Evolutionary conservation across 106 monocot species (phyloP), one percentile per base, ranked within the genome.

Genomic region (Narthecium ossifragum): DNA sequence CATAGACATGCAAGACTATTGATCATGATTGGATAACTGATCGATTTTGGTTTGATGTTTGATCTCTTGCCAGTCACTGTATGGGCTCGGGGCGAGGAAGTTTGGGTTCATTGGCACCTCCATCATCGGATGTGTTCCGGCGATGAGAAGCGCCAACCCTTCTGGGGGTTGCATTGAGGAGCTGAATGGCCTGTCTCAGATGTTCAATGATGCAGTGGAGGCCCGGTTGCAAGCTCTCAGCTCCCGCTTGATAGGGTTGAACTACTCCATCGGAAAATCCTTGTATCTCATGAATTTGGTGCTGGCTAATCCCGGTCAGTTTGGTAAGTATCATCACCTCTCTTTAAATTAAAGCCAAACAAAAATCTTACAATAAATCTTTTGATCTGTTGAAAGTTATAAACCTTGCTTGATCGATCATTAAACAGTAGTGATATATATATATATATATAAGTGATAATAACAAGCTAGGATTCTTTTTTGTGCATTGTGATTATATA

Each of bases 61-160:
- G 46, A n/a, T n/a, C n/a, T n/a, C n/a, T n/a, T n/a, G n/a, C 21
- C 60, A 76, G 76, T 22, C n/a, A 29, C 32, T 77, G 10, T 61
- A 77, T 24, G n/a, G 41, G 24, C 8, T 60, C 20, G 77, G 71
- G 22, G 77, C 77, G 20, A 65, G 77, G 34, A 77, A 66, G 29
- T 77, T 77, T 24, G 77, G 48, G 10, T 36, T 77, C 0, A 2
- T 77, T 21, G 71, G 70, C 17, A 18, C 51, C 0, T 47, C 70
- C 0, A 70, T 36, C 1, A 53, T 71, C 7, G 77, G 77, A 31
- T 77, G 77, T 37, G n/a, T 47, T 46, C 77, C 77, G 15, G 18
- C 23, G 0, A 14, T 70, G 61, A 70, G 39, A 37, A 71, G 50
- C 12, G 27, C 14, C 5, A 61, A 26, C 54, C 59, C 65, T n/a